phyloP scores from a whole-genome alignment of 2,329 filamentous ascomycete species.

The Ophiostoma triangulosporum region DNA sequence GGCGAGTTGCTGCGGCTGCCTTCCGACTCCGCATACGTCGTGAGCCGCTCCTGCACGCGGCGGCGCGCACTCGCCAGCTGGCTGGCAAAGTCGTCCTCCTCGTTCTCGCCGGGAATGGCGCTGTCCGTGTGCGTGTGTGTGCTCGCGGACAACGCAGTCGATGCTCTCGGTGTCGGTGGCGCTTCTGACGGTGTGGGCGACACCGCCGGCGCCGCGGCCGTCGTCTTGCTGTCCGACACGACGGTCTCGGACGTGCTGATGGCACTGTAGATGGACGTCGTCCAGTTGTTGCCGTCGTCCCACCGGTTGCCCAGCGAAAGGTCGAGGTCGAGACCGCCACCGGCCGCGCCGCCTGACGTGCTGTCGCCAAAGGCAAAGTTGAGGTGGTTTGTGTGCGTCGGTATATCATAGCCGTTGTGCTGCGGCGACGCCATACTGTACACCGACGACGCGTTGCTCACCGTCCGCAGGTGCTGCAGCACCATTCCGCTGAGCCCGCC shows the following conservation, averaged over 20 bases:
- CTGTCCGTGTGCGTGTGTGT: conserved; percentile 22
- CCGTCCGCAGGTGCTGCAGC: conserved; percentile 67
- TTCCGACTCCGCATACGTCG: conserved; percentile 53
- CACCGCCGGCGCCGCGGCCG: neutral
- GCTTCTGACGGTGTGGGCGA: neutral
- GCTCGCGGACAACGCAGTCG: neutral
- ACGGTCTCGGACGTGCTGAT: neutral
- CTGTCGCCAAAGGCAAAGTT: neutral
- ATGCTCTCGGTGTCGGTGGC: neutral
- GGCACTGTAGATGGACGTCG: conserved; percentile 6
- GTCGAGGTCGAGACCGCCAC: conserved; percentile 23
- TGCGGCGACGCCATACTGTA: conserved; percentile 32
- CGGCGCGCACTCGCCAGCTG: conserved; percentile 59
- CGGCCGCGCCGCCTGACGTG: conserved; percentile 1
- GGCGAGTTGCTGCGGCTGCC: conserved; percentile 32
- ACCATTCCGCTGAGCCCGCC: conserved; percentile 68
- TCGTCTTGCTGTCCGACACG: neutral
- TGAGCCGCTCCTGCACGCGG: conserved; percentile 60
- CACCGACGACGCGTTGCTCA: conserved; percentile 71
- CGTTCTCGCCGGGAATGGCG: conserved; percentile 16
- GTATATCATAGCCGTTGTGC: neutral
- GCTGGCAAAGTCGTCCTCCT: conserved; percentile 57
- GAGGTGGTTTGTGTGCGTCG: neutral
- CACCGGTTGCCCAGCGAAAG: conserved; percentile 29
- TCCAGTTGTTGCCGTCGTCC: conserved; percentile 21